phyloP scores from a whole-genome alignment of 1,139 yeast genomes.

The Saccharomyces pastorianus region DNA sequence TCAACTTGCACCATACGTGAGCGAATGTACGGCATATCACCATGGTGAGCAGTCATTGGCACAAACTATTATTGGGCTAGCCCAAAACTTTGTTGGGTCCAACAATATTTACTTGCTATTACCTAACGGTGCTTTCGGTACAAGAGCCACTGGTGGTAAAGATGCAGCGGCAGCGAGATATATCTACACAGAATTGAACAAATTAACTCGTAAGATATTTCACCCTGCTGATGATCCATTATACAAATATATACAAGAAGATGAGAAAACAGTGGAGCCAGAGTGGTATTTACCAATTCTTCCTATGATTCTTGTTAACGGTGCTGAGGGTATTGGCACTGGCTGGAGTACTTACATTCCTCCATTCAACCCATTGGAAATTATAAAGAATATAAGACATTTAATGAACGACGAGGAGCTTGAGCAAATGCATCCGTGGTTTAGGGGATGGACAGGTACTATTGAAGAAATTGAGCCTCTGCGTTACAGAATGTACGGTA shows the following conservation, averaged over 20 bases:
- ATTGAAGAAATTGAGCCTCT: slow-evolving; percentile 58
- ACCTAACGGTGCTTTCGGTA: slow-evolving; percentile 96
- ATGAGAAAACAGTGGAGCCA: slow-evolving; percentile 91
- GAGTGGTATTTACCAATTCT: slow-evolving; percentile 89
- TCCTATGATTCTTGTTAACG: slow-evolving; percentile 90
- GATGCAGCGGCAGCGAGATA: slow-evolving; percentile 98
- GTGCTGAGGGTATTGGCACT: slow-evolving; percentile 97
- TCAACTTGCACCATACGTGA: slow-evolving; percentile 82
- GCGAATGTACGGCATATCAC: slow-evolving; percentile 88
- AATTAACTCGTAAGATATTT: slow-evolving; percentile 68
- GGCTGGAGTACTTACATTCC: slow-evolving; percentile 98
- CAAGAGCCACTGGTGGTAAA: slow-evolving; percentile 95
- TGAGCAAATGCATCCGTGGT: slow-evolving; percentile 86
- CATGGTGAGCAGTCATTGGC: slow-evolving; percentile 88
- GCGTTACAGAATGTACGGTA: slow-evolving; percentile 68
- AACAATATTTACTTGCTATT: slow-evolving; percentile 77
- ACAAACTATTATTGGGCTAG: slow-evolving; percentile 86
- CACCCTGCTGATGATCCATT: slow-evolving; percentile 75
- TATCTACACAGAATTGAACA: slow-evolving; percentile 77
- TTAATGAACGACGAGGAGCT: slow-evolving; percentile 68
- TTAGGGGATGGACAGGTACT: slow-evolving; percentile 87
- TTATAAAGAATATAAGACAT: slow-evolving; percentile 63
- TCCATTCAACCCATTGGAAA: slow-evolving; percentile 76
- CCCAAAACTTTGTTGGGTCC: slow-evolving; percentile 91
- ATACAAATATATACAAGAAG: slow-evolving; percentile 78